Percentiles rank a stretch among this genome's conserved stretches.
Conservation (phyloP, 2,329 filamentous ascomycete genomes). For the Beauveria scarabaeidicola region DNA sequence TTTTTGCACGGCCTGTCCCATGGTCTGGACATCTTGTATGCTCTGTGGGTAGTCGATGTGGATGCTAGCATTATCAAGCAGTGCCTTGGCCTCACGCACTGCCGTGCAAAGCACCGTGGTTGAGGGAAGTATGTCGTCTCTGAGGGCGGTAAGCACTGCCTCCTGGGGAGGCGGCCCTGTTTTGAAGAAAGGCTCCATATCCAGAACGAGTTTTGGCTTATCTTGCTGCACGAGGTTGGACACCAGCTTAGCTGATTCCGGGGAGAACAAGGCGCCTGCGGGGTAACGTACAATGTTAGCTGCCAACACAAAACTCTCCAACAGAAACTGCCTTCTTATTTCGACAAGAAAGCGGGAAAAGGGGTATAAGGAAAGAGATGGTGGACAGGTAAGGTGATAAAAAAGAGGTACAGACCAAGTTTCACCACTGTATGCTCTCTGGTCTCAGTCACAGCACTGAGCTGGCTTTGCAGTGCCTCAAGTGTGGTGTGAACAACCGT, state of each 20-base stretch:
- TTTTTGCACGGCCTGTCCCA: slow-evolving; percentile 2
- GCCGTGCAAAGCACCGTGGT: slow-evolving; percentile 5
- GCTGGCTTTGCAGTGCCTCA: background rate
- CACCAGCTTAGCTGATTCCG: background rate
- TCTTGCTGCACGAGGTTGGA: slow-evolving; percentile 3
- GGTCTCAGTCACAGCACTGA: background rate
- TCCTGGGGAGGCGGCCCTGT: slow-evolving; percentile 1
- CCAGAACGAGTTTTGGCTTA: background rate
- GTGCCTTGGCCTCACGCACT: slow-evolving; percentile 8
- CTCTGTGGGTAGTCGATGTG: slow-evolving; percentile 4
- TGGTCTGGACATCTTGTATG: background rate
- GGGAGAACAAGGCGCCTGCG: slow-evolving; percentile 1
- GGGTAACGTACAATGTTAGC: background rate
- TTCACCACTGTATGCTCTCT: background rate
- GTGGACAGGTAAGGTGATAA: background rate
- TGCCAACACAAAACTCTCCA: background rate
- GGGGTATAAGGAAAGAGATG: background rate
- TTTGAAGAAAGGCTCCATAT: slow-evolving; percentile 11
- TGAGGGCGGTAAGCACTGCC: background rate
- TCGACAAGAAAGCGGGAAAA: background rate
- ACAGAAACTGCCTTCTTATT: background rate
- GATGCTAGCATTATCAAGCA: slow-evolving; percentile 1
- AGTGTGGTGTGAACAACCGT: background rate
- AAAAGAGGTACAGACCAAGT: background rate
- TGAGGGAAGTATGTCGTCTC: slow-evolving; percentile 5